Base-by-base conservation (phyloP, 1,284 basidiomycete species). In the Sanghuangporus baumii region DNA sequence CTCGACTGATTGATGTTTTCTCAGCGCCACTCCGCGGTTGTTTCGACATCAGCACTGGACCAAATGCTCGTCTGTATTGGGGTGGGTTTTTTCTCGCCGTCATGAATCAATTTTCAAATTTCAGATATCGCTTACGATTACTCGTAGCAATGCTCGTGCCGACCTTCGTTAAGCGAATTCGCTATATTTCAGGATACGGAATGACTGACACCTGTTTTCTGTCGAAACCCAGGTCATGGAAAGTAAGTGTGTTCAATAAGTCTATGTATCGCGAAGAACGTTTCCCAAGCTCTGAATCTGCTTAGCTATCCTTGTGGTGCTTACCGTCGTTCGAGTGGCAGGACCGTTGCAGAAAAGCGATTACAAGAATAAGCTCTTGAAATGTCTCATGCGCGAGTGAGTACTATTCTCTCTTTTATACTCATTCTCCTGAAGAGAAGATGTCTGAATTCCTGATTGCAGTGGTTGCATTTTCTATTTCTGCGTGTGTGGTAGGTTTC, bases 381-480 rank as follows among this genome's bases (percentile, higher is more conserved):
- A 40, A 55, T 63, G 61, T 31, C 57, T 63, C 36, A 36, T 63
- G 11, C 50, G 57, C 34, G 61, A 63, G 61, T 63, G 47, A 56
- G 61, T 26, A n/a, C n/a, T n/a, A n/a, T n/a, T n/a, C 7, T 59
- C 56, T 14, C 34, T 38, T 37, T 9, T 8, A 11, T 37, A 38
- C 48, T 18, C 6, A 23, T 12, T 34, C 3, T 31, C 4, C 43
- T 6, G 12, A 9, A 16, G 40, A 9, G 11, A 11, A 47, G 56
- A 58, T 26, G 3, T 50, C 26, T 12, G n/a, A 16, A 41, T 50
- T 1, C 12, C 20, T 62, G 20, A 8, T 16, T 52, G 3, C 23
- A 63, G 61, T 34, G 61, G 61, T 11, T 59, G 57, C 36, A 12
- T 63, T 16, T 63, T 63, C 43, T 63, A 63, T 31, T 43, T 58